A percentile compares a stretch with the other conserved stretches of the same genome.
These are phyloP conservation scores for Coemansia interrupta DNA, from an alignment of 192 early-diverging fungal species.

Conservation along the genomic window DNA sequence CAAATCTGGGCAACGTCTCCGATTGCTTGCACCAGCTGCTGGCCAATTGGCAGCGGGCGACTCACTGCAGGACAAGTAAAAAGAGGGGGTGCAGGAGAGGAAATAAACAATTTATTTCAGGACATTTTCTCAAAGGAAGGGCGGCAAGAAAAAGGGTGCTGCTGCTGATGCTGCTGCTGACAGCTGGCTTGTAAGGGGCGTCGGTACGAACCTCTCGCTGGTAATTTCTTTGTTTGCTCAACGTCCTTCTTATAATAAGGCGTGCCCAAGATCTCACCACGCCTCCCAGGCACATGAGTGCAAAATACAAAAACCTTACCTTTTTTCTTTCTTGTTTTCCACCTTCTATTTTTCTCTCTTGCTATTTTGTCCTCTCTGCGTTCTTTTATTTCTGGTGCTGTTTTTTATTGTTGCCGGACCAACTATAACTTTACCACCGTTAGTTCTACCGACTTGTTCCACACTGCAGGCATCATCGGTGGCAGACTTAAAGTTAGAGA, in stretches of 20 bases:
- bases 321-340: constrained; percentile 3
- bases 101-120: background rate
- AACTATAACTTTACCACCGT: too few relatives aligned
- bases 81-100: too few relatives aligned
- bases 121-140: constrained; percentile 8
- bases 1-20: constrained; percentile 5
- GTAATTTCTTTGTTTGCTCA: background rate
- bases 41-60: background rate
- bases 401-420: background rate
- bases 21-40: constrained; percentile 9
- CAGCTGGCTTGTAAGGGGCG: too few relatives aligned
- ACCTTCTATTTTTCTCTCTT: constrained; percentile 2
- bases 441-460: too few relatives aligned
- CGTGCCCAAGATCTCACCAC: constrained; percentile 1
- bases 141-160: constrained; percentile 1
- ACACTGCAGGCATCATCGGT: too few relatives aligned
- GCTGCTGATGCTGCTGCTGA: background rate
- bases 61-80: too few relatives aligned
- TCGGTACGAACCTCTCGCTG: background rate
- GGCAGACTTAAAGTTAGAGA: too few relatives aligned
- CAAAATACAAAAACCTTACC: constrained; percentile 1
- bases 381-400: background rate
- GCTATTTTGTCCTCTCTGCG: background rate
- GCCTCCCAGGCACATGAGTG: constrained; percentile 7
- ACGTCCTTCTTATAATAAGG: background rate